Evolutionary conservation across 306 rosid species (phyloP).

Genomic region (Abrus precatorius): DNA sequence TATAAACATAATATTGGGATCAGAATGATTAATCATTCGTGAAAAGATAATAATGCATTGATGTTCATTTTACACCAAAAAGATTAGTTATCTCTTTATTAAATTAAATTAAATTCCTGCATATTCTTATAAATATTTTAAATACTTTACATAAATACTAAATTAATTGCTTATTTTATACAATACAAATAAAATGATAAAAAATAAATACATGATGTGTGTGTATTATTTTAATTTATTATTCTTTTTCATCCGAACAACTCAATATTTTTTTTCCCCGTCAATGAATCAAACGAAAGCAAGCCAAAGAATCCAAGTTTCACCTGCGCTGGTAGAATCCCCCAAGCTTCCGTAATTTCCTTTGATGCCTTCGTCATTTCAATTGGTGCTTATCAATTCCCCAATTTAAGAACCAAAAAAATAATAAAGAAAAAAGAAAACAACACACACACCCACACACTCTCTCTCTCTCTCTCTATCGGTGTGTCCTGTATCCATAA

Average conservation of each 20-base stretch:
- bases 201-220: too few species aligned
- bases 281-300: too few species aligned
- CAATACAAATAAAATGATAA: too few species aligned
- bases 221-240: too few species aligned
- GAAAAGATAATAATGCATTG: background rate
- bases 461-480: background rate
- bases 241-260: too few species aligned
- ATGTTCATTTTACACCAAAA: background rate
- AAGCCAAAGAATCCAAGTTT: background rate
- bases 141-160: too few species aligned
- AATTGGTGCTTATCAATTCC: background rate
- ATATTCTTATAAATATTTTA: too few species aligned
- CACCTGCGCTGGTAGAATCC: background rate
- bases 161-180: too few species aligned
- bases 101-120: too few species aligned
- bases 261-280: too few species aligned
- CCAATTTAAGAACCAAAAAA: background rate
- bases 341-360: background rate
- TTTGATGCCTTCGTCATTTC: background rate
- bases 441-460: background rate
- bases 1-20: background rate
- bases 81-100: too few species aligned
- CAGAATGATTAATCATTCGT: background rate
- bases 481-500: conserved; percentile 24
- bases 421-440: background rate